Percentiles rank a stretch among this genome's conserved stretches.
Conservation (phyloP, 345 rosid species). For the Gossypium sturtianum region DNA sequence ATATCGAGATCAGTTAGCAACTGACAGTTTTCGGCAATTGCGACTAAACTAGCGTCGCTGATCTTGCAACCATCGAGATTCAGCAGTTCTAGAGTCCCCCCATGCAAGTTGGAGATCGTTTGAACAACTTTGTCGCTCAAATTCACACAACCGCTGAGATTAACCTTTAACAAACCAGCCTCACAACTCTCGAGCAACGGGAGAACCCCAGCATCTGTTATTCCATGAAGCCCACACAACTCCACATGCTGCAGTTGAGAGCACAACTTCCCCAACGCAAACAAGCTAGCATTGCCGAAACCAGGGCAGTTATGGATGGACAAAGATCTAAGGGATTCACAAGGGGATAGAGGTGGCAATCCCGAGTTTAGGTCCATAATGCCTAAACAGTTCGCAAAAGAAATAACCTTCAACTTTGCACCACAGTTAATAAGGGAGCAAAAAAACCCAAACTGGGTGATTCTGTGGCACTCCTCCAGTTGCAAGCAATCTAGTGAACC, state of each 20-base stretch:
- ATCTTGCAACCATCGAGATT: slow-evolving; percentile 73
- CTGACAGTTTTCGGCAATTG: slow-evolving; percentile 57
- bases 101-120: slow-evolving; percentile 48
- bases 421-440: slow-evolving; percentile 68
- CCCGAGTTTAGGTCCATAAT: slow-evolving; percentile 48
- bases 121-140: slow-evolving; percentile 60
- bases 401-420: slow-evolving; percentile 56
- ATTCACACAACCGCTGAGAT: slow-evolving; percentile 59
- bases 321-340: slow-evolving; percentile 52
- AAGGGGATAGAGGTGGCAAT: slow-evolving; percentile 31
- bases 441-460: slow-evolving; percentile 79
- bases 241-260: slow-evolving; percentile 58
- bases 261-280: slow-evolving; percentile 64
- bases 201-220: slow-evolving; percentile 71
- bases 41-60: slow-evolving; percentile 53
- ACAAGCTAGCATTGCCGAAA: slow-evolving; percentile 64
- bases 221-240: slow-evolving; percentile 53
- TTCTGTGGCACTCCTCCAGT: slow-evolving; percentile 91
- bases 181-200: slow-evolving; percentile 46
- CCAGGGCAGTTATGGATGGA: slow-evolving; percentile 76
- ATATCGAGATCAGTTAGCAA: slow-evolving; percentile 73
- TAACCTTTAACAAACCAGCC: slow-evolving; percentile 71
- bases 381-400: slow-evolving; percentile 67
- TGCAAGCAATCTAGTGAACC: slow-evolving; percentile 66
- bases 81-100: slow-evolving; percentile 69